phyloP scores from a whole-genome alignment of 352 stramenopile species.

The Phytophthora cactorum region DNA sequence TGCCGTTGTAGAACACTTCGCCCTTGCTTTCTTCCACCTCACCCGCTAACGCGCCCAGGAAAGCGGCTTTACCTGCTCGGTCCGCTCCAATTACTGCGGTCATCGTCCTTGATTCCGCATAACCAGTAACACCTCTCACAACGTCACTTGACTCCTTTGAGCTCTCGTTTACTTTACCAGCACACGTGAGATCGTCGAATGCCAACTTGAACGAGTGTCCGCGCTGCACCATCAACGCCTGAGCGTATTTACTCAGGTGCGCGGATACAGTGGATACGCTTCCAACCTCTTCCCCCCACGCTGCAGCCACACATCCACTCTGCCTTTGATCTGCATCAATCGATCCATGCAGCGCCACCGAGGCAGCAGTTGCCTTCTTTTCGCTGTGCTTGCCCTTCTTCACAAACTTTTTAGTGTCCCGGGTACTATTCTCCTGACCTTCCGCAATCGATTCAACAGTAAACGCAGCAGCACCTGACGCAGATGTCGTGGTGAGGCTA shows the following conservation, averaged over 20 bases:
- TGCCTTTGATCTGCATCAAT: conserved; percentile 6
- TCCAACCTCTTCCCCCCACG: conserved; percentile 25
- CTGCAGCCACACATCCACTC: conserved; percentile 17
- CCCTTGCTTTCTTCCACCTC: conserved; percentile 19
- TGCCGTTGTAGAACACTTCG: conserved; percentile 30
- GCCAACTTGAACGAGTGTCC: conserved; percentile 21
- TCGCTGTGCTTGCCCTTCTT: conserved; percentile 3
- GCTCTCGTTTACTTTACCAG: conserved; percentile 1
- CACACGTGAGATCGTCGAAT: conserved; percentile 31
- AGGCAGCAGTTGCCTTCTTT: neutral
- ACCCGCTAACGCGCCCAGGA: conserved; percentile 27
- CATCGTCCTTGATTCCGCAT: conserved; percentile 27
- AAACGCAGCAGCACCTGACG: neutral
- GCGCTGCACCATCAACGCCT: conserved; percentile 9
- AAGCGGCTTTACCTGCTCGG: conserved; percentile 15
- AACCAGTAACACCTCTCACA: conserved; percentile 27
- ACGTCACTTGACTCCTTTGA: conserved; percentile 3
- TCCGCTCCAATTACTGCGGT: conserved; percentile 29
- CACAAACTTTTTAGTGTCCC: neutral
- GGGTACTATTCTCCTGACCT: neutral
- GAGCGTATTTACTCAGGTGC: conserved; percentile 7
- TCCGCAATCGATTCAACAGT: neutral
- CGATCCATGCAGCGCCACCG: neutral
- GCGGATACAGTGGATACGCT: conserved; percentile 4
- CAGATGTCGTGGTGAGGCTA: neutral